Conservation (phyloP, 495 filamentous ascomycete genomes). For the Penicillium daleae region DNA sequence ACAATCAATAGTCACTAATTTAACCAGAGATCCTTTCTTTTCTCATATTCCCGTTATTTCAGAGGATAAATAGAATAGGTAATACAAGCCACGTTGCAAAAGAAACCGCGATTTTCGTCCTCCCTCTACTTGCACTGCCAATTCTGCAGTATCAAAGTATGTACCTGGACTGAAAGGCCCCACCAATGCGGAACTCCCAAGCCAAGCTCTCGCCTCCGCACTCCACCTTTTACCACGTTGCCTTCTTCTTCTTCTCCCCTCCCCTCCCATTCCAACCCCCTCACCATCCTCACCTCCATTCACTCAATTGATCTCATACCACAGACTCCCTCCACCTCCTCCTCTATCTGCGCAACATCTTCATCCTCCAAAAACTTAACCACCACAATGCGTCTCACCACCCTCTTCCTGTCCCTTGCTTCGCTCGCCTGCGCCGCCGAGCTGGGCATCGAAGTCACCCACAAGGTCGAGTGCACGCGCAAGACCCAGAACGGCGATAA, state of each 20-base stretch:
- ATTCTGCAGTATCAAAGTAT: not conserved
- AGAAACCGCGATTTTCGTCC: not conserved
- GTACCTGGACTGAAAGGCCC: not conserved
- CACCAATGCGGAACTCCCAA: not conserved
- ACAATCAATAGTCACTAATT: not conserved
- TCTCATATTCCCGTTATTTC: not conserved
- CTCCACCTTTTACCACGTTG: conserved; percentile 14
- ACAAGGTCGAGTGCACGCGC: conserved; percentile 70
- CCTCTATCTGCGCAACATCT: not conserved
- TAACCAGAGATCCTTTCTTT: not conserved
- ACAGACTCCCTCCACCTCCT: not conserved
- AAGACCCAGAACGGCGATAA: conserved; percentile 77
- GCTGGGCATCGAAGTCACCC: conserved; percentile 76
- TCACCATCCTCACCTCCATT: not conserved
- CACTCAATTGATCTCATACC: not conserved
- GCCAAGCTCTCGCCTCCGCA: conserved; percentile 7
- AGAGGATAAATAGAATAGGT: not conserved
- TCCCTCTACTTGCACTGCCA: not conserved
- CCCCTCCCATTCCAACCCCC: not conserved
- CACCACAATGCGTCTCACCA: conserved; percentile 39
- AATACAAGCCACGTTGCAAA: conserved; percentile 4
- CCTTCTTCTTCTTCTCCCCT: conserved; percentile 7
- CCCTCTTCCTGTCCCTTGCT: conserved; percentile 58
- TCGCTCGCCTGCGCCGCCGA: conserved; percentile 50
- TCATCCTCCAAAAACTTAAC: not conserved